Conservation (phyloP, 352 stramenopile species). For the Globisporangium megalacanthum region DNA sequence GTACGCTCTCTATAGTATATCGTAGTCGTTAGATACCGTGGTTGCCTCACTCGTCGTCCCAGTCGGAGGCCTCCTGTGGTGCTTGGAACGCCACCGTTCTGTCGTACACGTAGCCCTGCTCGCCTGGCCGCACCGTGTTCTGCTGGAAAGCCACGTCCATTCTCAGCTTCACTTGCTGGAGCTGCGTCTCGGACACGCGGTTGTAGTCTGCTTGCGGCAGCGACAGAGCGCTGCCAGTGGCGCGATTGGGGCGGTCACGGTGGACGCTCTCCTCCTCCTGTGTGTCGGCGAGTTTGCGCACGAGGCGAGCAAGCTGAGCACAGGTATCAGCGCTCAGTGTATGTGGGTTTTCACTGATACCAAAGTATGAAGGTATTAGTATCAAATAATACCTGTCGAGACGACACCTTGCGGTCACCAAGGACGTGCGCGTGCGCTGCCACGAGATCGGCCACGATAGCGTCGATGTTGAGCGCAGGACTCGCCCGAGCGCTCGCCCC, state of each 20-base stretch:
- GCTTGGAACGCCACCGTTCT: conserved; percentile 51
- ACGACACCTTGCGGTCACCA: conserved; percentile 32
- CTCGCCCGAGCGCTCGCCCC: no score
- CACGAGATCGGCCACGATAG: conserved; percentile 36
- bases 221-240: background rate
- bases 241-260: background rate
- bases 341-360: no score
- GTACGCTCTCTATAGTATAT: conserved; percentile 23
- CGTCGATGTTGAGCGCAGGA: conserved; percentile 11
- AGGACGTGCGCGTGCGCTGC: conserved; percentile 33
- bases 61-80: conserved; percentile 45
- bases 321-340: no score
- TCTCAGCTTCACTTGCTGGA: conserved; percentile 60
- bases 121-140: conserved; percentile 49
- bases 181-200: conserved; percentile 62
- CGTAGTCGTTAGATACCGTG: background rate
- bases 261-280: background rate
- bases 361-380: no score
- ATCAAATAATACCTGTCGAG: conserved; percentile 28
- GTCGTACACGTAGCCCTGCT: conserved; percentile 61
- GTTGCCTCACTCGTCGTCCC: conserved; percentile 34
- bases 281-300: conserved; percentile 33
- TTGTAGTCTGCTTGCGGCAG: conserved; percentile 77
- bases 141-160: conserved; percentile 70
- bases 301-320: conserved; percentile 39